phyloP scores from a whole-genome alignment of 2,329 filamentous ascomycete genomes.

The Graphilbum ipis-grandicollis region DNA sequence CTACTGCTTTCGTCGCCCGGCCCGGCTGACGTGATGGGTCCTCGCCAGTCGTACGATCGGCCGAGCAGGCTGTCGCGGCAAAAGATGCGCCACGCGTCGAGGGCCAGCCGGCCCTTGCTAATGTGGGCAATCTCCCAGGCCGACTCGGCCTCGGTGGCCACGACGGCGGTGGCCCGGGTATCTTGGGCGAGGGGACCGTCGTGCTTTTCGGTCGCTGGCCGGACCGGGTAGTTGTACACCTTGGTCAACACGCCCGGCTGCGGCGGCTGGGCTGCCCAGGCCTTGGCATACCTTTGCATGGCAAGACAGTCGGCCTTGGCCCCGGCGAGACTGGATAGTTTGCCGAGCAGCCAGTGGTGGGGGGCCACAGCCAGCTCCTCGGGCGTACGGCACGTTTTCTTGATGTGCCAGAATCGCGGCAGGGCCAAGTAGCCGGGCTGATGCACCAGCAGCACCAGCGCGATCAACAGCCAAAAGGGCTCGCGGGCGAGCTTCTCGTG shows the following conservation, averaged over 20 bases:
- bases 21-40: slow-evolving; percentile 18
- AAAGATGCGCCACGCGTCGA: slow-evolving; percentile 89
- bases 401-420: slow-evolving; percentile 55
- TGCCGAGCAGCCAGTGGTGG: slow-evolving; percentile 32
- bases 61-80: slow-evolving; percentile 64
- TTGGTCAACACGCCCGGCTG: slow-evolving; percentile 33
- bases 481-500: slow-evolving; percentile 63
- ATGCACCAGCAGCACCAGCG: slow-evolving; percentile 70
- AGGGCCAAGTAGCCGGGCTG: slow-evolving; percentile 60
- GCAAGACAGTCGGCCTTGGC: slow-evolving; percentile 47
- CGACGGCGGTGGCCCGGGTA: too few species aligned
- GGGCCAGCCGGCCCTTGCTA: slow-evolving; percentile 64
- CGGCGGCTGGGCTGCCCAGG: slow-evolving; percentile 51
- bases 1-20: slow-evolving; percentile 23
- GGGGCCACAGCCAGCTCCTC: slow-evolving; percentile 40
- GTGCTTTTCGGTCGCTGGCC: slow-evolving; percentile 12
- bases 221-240: slow-evolving; percentile 27
- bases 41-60: slow-evolving; percentile 48
- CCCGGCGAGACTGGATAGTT: slow-evolving; percentile 57
- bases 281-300: slow-evolving; percentile 52
- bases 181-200: too few species aligned
- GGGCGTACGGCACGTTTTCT: slow-evolving; percentile 50
- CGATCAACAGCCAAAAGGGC: slow-evolving; percentile 67
- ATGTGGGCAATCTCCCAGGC: slow-evolving; percentile 78
- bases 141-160: slow-evolving; percentile 12